These are phyloP conservation scores for Tuber aestivum DNA, from an alignment of 495 filamentous ascomycete species.

Conservation along the genomic window DNA sequence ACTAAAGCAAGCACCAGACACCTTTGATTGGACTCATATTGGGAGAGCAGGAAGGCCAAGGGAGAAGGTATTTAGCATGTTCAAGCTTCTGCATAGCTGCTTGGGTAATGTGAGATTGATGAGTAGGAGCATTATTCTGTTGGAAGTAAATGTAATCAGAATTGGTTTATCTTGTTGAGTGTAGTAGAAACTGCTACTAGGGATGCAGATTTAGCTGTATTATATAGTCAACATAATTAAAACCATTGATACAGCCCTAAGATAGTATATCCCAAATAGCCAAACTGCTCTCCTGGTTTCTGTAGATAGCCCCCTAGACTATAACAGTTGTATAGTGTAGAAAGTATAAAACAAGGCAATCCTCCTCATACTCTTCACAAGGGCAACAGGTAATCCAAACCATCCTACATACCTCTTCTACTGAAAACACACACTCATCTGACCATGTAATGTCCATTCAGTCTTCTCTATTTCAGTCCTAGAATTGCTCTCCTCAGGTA, in stretches of 20 bases:
- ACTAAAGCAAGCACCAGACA: conserved; percentile 16
- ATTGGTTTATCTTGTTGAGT: background rate
- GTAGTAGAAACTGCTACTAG: background rate
- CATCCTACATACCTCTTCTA: background rate
- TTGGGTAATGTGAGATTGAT: background rate
- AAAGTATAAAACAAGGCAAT: background rate
- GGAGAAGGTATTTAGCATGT: background rate
- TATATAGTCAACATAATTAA: background rate
- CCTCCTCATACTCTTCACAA: background rate
- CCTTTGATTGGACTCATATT: conserved; percentile 20
- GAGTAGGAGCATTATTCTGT: conserved; percentile 4
- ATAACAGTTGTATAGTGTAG: background rate
- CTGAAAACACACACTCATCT: too few species aligned
- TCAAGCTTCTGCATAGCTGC: background rate
- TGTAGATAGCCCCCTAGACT: background rate
- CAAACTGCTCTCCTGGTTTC: background rate
- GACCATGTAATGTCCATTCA: background rate
- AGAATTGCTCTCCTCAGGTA: background rate
- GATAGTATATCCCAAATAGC: background rate
- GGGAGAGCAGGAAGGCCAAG: conserved; percentile 11
- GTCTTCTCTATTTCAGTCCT: background rate
- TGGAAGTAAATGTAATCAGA: conserved; percentile 6
- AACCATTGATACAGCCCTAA: background rate
- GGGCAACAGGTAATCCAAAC: background rate
- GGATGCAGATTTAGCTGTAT: background rate